Conservation (phyloP, 768 basidiomycete genomes). For the Lyophyllum semitale region DNA sequence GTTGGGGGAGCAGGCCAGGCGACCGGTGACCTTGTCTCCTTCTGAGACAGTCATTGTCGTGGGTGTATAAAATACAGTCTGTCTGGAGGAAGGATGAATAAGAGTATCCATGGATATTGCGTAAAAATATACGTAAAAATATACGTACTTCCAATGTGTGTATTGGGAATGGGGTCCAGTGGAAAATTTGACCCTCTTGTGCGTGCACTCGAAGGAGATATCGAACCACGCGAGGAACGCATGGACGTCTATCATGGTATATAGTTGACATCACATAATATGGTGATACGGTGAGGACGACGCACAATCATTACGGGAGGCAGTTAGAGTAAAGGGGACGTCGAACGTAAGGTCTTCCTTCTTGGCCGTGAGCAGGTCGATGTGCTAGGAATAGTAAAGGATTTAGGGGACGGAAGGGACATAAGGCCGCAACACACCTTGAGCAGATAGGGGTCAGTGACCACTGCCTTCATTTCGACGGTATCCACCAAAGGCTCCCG, state of each 20-base stretch:
- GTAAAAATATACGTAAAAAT: conserved; percentile 43
- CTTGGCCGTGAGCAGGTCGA: conserved; percentile 87
- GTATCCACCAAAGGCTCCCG: conserved; percentile 97
- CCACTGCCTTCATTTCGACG: conserved; percentile 95
- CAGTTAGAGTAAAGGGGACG: conserved; percentile 75
- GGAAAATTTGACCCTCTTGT: conserved; percentile 94
- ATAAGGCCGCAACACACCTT: conserved; percentile 53
- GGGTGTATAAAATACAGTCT: conserved; percentile 98
- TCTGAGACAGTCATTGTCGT: conserved; percentile 67
- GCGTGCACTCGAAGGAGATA: conserved; percentile 91
- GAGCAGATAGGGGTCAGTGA: conserved; percentile 87
- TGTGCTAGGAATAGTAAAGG: conserved; percentile 59
- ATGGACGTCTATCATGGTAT: conserved; percentile 69
- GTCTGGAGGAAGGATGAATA: conserved; percentile 43
- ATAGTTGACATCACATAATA: background rate
- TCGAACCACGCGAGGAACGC: conserved; percentile 99
- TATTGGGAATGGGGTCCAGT: conserved; percentile 98
- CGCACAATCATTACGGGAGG: conserved; percentile 91
- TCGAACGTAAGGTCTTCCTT: conserved; percentile 94
- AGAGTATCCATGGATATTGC: background rate
- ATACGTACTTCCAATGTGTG: conserved; percentile 91
- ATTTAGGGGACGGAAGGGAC: background rate
- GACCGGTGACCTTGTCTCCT: conserved; percentile 75
- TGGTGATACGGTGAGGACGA: conserved; percentile 10
- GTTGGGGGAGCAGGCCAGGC: conserved; percentile 83